Evolutionary conservation across 495 filamentous ascomycete genomes (phyloP).

Genomic region (Pseudevernia furfuracea): DNA sequence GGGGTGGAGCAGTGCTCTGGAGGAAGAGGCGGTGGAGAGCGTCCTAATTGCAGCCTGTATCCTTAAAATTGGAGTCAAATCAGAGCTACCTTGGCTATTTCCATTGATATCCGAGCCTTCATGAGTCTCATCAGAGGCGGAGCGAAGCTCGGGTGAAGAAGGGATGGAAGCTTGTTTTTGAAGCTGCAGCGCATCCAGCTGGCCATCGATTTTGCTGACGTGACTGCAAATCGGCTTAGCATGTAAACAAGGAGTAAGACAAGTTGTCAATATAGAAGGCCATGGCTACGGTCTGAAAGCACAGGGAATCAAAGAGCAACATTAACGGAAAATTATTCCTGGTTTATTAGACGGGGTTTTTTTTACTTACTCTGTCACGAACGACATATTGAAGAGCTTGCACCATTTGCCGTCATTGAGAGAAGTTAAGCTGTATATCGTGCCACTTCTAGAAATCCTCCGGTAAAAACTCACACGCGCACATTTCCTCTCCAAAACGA

Average conservation of each 20-base stretch:
- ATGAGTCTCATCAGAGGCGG: constrained; percentile 20
- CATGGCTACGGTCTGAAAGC: not conserved
- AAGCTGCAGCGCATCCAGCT: constrained; percentile 69
- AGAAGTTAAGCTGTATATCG: not conserved
- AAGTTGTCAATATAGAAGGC: not conserved
- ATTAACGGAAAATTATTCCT: not conserved
- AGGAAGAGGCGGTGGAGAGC: constrained; percentile 58
- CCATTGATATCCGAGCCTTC: constrained; percentile 2
- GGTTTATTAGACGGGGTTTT: not conserved
- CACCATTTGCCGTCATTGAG: not conserved
- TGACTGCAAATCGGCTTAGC: constrained; percentile 48
- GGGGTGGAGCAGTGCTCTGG: constrained; percentile 44
- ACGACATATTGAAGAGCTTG: constrained; percentile 45
- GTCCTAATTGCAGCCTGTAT: constrained; percentile 59
- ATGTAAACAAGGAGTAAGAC: not conserved
- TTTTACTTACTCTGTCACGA: constrained; percentile 56
- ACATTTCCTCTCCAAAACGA: too few relatives aligned
- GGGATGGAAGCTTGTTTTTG: constrained; percentile 18
- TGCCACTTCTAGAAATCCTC: not conserved
- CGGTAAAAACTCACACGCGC: too few relatives aligned
- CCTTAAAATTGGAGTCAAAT: constrained; percentile 24
- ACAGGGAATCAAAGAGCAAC: not conserved
- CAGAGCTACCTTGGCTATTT: not conserved
- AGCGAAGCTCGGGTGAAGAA: constrained; percentile 22
- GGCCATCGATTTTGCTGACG: constrained; percentile 66